Conservation (phyloP, 169 alveolate species). For the Toxoplasma gondii region DNA sequence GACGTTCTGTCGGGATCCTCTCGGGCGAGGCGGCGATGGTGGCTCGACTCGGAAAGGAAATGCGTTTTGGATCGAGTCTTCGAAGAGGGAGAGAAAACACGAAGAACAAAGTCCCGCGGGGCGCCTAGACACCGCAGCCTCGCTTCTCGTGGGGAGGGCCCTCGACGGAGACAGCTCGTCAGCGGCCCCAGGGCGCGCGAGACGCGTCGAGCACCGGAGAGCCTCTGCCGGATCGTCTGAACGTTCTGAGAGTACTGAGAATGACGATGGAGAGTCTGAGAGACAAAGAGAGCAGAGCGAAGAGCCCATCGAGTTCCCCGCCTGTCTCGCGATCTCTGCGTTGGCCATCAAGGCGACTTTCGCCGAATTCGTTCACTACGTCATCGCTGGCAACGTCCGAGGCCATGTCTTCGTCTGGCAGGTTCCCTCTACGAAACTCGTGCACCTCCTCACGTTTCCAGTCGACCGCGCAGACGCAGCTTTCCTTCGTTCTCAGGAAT, state of each 20-base stretch:
- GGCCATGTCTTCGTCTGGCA: slow-evolving; percentile 48
- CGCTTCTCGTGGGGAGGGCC: no score
- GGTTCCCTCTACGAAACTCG: slow-evolving; percentile 43
- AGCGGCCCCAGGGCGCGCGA: no score
- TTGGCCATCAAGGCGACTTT: slow-evolving; percentile 35
- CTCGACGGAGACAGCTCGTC: no score
- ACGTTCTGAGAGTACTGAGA: no score
- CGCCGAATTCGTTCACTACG: slow-evolving; percentile 46
- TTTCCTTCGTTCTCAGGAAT: not conserved
- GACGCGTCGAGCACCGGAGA: no score
- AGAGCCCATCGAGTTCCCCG: not conserved
- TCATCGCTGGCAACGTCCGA: slow-evolving; percentile 31
- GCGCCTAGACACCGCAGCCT: no score
- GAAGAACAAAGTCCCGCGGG: no score
- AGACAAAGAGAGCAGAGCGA: no score
- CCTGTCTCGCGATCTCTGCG: slow-evolving; percentile 24
- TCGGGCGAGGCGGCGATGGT: not conserved
- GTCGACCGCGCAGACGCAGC: not conserved
- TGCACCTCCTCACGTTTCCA: slow-evolving; percentile 24
- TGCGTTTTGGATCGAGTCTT: not conserved
- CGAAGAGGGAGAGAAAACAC: no score
- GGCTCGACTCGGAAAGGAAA: not conserved
- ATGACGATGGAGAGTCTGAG: no score
- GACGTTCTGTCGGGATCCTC: not conserved
- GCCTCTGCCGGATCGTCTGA: no score